Evolutionary conservation across 2,329 filamentous ascomycete genomes (phyloP), one percentile per base, ranked within the genome.

Genomic region (Apiospora pterosperma): DNA sequence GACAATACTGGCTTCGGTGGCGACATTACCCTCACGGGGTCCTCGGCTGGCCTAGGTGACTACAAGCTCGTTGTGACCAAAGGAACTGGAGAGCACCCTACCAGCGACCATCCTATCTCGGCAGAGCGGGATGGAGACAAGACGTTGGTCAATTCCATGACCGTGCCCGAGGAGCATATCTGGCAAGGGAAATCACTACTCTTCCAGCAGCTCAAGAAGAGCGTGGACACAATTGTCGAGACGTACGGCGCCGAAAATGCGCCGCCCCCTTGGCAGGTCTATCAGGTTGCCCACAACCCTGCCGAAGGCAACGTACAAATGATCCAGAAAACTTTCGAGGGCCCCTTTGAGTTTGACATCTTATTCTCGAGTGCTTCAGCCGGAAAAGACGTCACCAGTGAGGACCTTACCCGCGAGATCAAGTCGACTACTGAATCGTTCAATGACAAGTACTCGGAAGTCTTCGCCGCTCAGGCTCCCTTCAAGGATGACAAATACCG

Each of bases 331-430:
- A 88, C 93, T 2, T 98, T 97, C 71, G 87, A 94, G 71, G 95
- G 96, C 1, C 77, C 89, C 1, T 99, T 98, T 73, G 93, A 94
- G 81, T 98, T 98, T 71, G 96, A 98, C 75, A 84, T 98, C 62
- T 83, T 98, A 60, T 97, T 93, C 80, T 93, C 92, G 5, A 97
- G 94, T 66, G 88, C 81, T 16, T 94, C 92, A 21, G 86, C 89
- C 4, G 78, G 80, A 36, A 81, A 82, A 69, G 82, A 85, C 21
- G 69, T 87, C 39, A 84, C 79, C 5, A 83, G 83, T 64, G 85
- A 90, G 44, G 87, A 90, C 66, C 77, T 98, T 19, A 91, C 90
- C 1, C 79, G 87, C 62, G 86, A 91, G 70, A 90, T 97, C 70
- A 82, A 88, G 67, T 81, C 82, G 21, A 84, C 88, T 0, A 90